phyloP scores from a whole-genome alignment of 257 asterid genomes.

The Thymus mandschuricus region DNA sequence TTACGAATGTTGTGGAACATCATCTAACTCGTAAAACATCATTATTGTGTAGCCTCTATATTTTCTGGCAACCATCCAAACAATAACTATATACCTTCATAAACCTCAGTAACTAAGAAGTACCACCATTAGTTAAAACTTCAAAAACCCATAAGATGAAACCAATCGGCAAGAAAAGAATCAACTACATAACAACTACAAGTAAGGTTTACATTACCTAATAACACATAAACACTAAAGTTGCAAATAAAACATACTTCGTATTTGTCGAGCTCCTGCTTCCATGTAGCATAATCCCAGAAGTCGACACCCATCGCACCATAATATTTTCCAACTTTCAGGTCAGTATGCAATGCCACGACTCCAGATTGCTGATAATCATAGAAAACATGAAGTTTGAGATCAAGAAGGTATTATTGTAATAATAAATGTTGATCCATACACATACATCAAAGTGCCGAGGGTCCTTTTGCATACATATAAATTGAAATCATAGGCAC shows the following conservation, averaged over 20 bases:
- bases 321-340: conserved; percentile 71
- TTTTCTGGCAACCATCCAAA: not conserved
- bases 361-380: conserved; percentile 67
- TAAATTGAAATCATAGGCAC: too few relatives aligned
- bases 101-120: too few relatives aligned
- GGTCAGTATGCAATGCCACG: conserved; percentile 57
- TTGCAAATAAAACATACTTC: conserved; percentile 50
- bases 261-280: conserved; percentile 37
- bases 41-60: not conserved
- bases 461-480: too few relatives aligned
- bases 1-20: too few relatives aligned
- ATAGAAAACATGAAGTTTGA: conserved; percentile 22
- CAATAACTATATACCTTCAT: too few relatives aligned
- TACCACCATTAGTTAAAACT: not conserved
- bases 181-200: not conserved
- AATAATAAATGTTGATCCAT: too few relatives aligned
- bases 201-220: not conserved
- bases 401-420: not conserved
- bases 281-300: conserved; percentile 76
- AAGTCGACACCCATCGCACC: conserved; percentile 81
- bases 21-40: too few relatives aligned
- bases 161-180: conserved; percentile 3
- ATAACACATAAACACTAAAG: conserved; percentile 3
- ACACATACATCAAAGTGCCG: too few relatives aligned
- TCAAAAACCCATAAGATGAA: conserved; percentile 5